Conservation (phyloP, 768 basidiomycete species). For the Ephemerocybe angulata region DNA sequence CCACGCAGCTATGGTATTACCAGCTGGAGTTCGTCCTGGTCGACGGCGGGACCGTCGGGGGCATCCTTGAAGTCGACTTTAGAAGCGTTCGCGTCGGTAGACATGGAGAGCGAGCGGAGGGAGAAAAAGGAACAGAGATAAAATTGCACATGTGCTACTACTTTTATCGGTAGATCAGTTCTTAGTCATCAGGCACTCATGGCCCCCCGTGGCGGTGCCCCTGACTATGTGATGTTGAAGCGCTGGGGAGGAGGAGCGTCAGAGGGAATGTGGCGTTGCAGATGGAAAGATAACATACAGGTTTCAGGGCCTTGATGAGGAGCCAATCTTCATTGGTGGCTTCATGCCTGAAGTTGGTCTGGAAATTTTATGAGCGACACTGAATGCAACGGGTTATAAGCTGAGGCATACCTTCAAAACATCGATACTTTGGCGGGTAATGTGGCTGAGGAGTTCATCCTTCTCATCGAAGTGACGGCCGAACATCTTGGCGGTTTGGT, state of each 20-base stretch:
- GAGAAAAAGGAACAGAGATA: slow-evolving; percentile 3
- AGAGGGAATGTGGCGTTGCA: not conserved
- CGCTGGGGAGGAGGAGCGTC: slow-evolving; percentile 18
- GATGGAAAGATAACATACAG: slow-evolving; percentile 42
- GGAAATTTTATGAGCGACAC: slow-evolving; percentile 8
- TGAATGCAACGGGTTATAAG: slow-evolving; percentile 2
- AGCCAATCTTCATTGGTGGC: slow-evolving; percentile 91
- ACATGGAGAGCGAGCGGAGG: slow-evolving; percentile 5
- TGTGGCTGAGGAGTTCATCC: slow-evolving; percentile 88
- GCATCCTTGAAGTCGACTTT: slow-evolving; percentile 20
- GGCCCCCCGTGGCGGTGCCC: not conserved
- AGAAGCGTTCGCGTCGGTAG: slow-evolving; percentile 21
- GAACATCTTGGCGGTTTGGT: slow-evolving; percentile 93
- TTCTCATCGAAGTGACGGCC: slow-evolving; percentile 96
- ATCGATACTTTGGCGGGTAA: slow-evolving; percentile 92
- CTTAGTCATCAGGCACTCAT: slow-evolving; percentile 11
- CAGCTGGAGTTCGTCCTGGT: slow-evolving; percentile 45
- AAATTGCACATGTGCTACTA: not conserved
- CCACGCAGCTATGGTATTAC: slow-evolving; percentile 33
- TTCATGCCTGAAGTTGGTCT: slow-evolving; percentile 86
- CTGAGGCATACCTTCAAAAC: slow-evolving; percentile 73
- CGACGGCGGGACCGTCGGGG: slow-evolving; percentile 24
- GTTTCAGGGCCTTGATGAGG: slow-evolving; percentile 84
- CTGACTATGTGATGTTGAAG: slow-evolving; percentile 29
- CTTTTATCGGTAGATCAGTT: not conserved